phyloP scores from a whole-genome alignment of 1,284 basidiomycete species.

The Malassezia psittaci region DNA sequence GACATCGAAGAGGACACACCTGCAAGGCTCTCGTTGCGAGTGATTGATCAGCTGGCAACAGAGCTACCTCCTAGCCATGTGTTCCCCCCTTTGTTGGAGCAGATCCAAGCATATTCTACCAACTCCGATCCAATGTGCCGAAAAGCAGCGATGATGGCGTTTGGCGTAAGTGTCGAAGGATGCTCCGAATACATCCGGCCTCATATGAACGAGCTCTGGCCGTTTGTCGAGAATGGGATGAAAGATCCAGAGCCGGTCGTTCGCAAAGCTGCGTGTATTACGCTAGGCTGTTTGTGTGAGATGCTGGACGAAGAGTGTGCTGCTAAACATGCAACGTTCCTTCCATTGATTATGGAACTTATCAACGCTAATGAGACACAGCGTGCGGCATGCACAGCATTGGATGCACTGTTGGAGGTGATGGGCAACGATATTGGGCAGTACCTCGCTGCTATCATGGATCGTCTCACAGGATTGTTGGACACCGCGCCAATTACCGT shows the following conservation, averaged over 20 bases:
- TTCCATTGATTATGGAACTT: slow-evolving; percentile 61
- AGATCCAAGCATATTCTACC: slow-evolving; percentile 49
- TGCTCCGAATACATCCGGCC: slow-evolving; percentile 97
- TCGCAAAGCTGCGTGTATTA: slow-evolving; percentile 85
- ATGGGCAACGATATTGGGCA: slow-evolving; percentile 77
- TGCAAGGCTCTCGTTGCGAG: slow-evolving; percentile 82
- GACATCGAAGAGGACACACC: slow-evolving; percentile 80
- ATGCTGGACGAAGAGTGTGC: slow-evolving; percentile 93
- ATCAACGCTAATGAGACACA: slow-evolving; percentile 81
- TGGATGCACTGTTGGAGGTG: slow-evolving; percentile 93
- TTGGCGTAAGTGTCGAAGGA: slow-evolving; percentile 92
- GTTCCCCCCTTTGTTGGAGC: slow-evolving; percentile 75
- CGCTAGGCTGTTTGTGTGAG: slow-evolving; percentile 92
- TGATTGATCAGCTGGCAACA: slow-evolving; percentile 86
- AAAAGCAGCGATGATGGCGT: slow-evolving; percentile 87
- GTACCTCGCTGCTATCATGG: slow-evolving; percentile 92
- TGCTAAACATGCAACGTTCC: slow-evolving; percentile 67
- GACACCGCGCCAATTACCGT: slow-evolving; percentile 73
- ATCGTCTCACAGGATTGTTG: slow-evolving; percentile 76
- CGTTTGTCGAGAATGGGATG: slow-evolving; percentile 80
- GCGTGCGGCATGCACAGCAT: slow-evolving; percentile 82
- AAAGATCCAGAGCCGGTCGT: slow-evolving; percentile 73
- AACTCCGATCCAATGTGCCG: slow-evolving; percentile 55
- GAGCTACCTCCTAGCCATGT: slow-evolving; percentile 89
- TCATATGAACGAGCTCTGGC: slow-evolving; percentile 85